Percentiles rank a stretch among this genome's conserved stretches.
These are phyloP conservation scores for Ammopiptanthus mongolicus DNA, from an alignment of 306 rosid species.

Conservation along the genomic window DNA sequence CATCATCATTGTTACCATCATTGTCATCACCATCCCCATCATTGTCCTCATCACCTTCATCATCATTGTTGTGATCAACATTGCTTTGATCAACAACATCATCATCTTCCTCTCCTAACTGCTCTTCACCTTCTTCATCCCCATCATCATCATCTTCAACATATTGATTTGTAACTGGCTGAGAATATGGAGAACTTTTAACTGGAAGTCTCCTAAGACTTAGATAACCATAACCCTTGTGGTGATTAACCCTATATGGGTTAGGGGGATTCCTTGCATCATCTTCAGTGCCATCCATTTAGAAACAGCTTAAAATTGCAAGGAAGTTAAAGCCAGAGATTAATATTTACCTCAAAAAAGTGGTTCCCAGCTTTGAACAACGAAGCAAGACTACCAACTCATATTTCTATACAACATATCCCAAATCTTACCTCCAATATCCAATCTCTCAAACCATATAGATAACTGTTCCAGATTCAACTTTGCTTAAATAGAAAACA, in stretches of 20 bases:
- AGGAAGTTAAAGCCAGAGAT: not conserved
- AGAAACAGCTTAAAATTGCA: conserved; percentile 4
- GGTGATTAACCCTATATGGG: conserved; percentile 39
- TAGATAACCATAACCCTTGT: conserved; percentile 45
- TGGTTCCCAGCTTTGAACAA: no score
- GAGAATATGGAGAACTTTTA: conserved; percentile 42
- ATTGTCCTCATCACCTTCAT: no score
- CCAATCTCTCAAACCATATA: not conserved
- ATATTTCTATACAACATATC: no score
- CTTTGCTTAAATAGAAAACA: not conserved
- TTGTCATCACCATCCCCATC: conserved; percentile 18
- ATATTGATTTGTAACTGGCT: conserved; percentile 15
- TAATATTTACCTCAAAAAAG: no score
- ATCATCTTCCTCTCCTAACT: no score
- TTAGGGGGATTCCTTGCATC: conserved; percentile 45
- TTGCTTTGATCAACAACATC: no score
- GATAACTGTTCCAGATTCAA: not conserved
- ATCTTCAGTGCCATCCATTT: conserved; percentile 77
- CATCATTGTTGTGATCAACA: no score
- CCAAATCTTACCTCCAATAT: not conserved
- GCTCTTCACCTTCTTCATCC: no score
- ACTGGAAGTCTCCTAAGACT: conserved; percentile 31
- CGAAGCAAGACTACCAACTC: no score
- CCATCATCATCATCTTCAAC: conserved; percentile 24
- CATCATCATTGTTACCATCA: conserved; percentile 15